Evolutionary conservation across 305 asterid species (phyloP), one percentile per base, ranked within the genome.

Genomic region (Fraxinus baroniana): DNA sequence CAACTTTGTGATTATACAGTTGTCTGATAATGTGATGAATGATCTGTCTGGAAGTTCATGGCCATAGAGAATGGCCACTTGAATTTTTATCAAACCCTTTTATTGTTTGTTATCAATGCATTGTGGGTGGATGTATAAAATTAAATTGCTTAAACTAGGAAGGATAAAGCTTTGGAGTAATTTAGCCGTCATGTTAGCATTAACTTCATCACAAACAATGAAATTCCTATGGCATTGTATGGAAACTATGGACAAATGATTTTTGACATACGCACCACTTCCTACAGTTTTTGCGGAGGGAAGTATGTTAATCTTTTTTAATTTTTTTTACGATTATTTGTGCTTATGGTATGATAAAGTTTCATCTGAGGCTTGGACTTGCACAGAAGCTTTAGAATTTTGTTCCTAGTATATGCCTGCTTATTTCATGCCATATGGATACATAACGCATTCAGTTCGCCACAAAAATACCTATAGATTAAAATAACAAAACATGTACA

Each of bases 131-230:
- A 6, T 22, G 12, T 55, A 7, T 13, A 57, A 20, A 78, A 57
- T 26, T 17, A 74, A 52, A 46, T 80, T 62, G 32, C 57, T 79
- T 26, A 76, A 26, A 44, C 26, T 68, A 28, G 64, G 33, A 64
- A 41, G 46, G 36, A 33, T 37, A 24, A 37, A 83, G 80, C 81
- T 76, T 24, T 8, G 13, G 26, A 55, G 76, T 26, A 83, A 78
- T 75, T 32, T n/a, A 70, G 57, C 60, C 9, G 18, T 80, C 8
- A 2, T 73, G 7, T 78, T 18, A 7, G 18, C 62, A 46, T 24
- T 24, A 46, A 32, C 60, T n/a, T 0, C n/a, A 6, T 70, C 10
- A 71, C 70, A 22, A 37, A 37, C 41, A 8, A 12, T 41, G 33
- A 30, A 13, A 74, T 35, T 79, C 49, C 30, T 75, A 18, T 20